Percentiles rank a stretch among this genome's conserved stretches.
Conservation (phyloP, 129 eudicot species). For the Flaveria robusta region DNA sequence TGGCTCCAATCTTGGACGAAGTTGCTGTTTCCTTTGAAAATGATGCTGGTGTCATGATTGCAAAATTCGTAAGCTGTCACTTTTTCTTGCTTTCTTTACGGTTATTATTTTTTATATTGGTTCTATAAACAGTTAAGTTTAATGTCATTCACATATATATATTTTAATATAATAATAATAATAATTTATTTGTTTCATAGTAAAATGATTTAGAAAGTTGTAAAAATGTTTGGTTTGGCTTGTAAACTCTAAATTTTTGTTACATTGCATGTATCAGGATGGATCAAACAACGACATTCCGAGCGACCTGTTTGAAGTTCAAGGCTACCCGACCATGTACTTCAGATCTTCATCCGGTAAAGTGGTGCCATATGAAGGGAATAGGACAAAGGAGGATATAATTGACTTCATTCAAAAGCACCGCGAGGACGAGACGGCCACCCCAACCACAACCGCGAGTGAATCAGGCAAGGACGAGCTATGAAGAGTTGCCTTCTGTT, state of each 20-base stretch:
- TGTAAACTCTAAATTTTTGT: background rate
- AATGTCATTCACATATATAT: background rate
- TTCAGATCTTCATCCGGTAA: conserved; percentile 78
- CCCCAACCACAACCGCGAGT: background rate
- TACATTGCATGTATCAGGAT: conserved; percentile 46
- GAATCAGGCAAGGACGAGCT: conserved; percentile 67
- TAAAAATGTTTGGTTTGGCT: background rate
- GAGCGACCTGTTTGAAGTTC: conserved; percentile 55
- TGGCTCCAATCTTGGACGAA: conserved; percentile 94
- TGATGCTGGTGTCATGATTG: conserved; percentile 68
- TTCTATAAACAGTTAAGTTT: background rate
- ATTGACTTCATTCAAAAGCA: conserved; percentile 71
- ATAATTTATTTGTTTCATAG: background rate
- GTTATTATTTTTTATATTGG: background rate
- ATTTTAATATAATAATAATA: background rate
- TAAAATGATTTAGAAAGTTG: background rate
- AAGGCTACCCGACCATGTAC: conserved; percentile 94
- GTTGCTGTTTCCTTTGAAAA: conserved; percentile 75
- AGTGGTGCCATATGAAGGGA: conserved; percentile 61
- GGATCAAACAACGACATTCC: conserved; percentile 85
- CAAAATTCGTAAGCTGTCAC: conserved; percentile 68
- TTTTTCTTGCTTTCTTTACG: background rate
- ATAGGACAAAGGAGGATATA: conserved; percentile 82
- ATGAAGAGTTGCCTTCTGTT: conserved; percentile 5
- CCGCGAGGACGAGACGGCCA: conserved; percentile 43